Conservation (phyloP, 192 early-diverging fungal species). For the Entomortierella beljakovae region DNA sequence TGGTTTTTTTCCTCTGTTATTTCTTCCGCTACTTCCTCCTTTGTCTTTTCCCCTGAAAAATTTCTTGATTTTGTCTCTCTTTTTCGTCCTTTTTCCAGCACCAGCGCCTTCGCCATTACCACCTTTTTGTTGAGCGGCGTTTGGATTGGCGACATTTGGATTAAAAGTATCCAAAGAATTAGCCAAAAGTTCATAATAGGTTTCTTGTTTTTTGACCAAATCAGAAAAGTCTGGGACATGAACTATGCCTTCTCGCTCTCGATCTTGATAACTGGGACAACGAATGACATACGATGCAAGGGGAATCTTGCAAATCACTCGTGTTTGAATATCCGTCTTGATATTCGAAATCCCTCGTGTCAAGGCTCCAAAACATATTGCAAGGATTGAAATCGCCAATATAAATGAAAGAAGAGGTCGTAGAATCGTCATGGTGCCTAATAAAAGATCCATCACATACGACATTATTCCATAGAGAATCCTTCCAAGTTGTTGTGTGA, state of each 20-base stretch:
- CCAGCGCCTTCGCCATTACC: not conserved
- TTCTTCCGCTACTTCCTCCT: not conserved
- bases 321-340: conserved; percentile 22
- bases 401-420: conserved; percentile 34
- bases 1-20: no score
- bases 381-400: conserved; percentile 3
- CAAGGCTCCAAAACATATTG: conserved; percentile 1
- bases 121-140: conserved; percentile 9
- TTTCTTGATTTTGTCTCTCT: not conserved
- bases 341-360: conserved; percentile 12
- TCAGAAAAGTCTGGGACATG: conserved; percentile 63
- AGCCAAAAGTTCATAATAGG: conserved; percentile 53
- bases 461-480: conserved; percentile 7
- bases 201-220: conserved; percentile 59
- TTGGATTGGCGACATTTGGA: conserved; percentile 22
- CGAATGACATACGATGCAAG: not conserved
- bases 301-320: conserved; percentile 22
- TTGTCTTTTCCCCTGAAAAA: not conserved
- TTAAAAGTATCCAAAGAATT: conserved; percentile 43
- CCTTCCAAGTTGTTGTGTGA: conserved; percentile 19
- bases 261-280: conserved; percentile 4
- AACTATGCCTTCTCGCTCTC: not conserved
- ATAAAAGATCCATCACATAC: conserved; percentile 21
- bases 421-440: conserved; percentile 26
- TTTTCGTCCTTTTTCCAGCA: not conserved